Base-by-base conservation (phyloP, 306 rosid genomes). In the Corylus avellana region DNA sequence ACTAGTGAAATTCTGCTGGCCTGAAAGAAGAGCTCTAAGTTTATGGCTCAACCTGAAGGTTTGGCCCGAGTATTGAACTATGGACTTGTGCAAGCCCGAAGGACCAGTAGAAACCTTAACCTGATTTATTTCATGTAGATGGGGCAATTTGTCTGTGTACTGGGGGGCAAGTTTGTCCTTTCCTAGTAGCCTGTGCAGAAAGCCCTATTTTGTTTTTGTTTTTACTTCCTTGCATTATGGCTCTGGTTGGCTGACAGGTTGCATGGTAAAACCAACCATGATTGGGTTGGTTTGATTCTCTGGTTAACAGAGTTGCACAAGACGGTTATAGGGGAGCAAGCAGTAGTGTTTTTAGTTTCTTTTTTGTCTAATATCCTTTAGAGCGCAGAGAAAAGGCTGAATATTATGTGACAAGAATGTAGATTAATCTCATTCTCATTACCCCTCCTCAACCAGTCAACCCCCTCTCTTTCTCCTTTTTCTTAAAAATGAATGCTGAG, bases 1-100 rank as follows among this genome's bases (percentile, higher is more conserved):
- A 48, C 58, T 48, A 63, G 17, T 53, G 58, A 71, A 71, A 67
- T 82, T 49, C 53, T 39, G 32, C 62, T 71, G 71, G 74, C 80
- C 68, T 63, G 64, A 73, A 63, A 70, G 37, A 17, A 16, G 5
- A 64, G 16, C 14, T 64, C 20, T 35, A 14, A 42, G 12, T 59
- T 68, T 20, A 42, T 68, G 51, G 32, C 72, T 17, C 16, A 66
- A 9, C 29, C 49, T 42, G 25, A 42, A 44, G 32, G 51, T 68
- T 68, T 18, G 20, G 25, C 44, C 51, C 9, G 39, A 68, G 6
- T 42, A 42, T 42, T 18, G 29, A n/a, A 63, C 50, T 68, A 39
- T 68, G 14, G 49, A 67, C 50, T 39, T 37, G 29, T 39, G 72
- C 72, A 67, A 67, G 72, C 27, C 8, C 8, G 49, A 18, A 67